phyloP scores from a whole-genome alignment of 2,329 filamentous ascomycete species.

The Paecilomyces formosus region DNA sequence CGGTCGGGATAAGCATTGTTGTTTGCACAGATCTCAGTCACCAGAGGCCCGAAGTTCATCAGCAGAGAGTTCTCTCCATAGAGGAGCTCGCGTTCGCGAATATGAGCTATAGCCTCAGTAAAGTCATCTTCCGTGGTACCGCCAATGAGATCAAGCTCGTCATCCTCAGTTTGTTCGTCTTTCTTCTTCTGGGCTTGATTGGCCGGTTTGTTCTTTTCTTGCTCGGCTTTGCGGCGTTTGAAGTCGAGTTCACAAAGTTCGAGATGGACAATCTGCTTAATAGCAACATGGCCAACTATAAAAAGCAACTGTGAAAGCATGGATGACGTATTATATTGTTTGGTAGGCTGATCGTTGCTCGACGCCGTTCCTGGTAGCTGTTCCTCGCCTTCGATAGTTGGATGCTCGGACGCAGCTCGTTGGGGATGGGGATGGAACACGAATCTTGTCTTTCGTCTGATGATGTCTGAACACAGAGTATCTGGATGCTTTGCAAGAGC shows the following conservation, averaged over 20 bases:
- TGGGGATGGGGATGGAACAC: conserved; percentile 56
- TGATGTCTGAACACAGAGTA: conserved; percentile 81
- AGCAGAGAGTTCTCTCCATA: conserved; percentile 78
- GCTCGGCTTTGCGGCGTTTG: conserved; percentile 72
- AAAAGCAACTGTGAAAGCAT: conserved; percentile 86
- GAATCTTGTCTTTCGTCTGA: conserved; percentile 74
- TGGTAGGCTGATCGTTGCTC: conserved; percentile 31
- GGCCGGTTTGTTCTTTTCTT: conserved; percentile 41
- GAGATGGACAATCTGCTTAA: conserved; percentile 97
- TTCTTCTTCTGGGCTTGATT: conserved; percentile 39
- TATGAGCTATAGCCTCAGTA: conserved; percentile 75
- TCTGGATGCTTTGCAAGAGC: conserved; percentile 90
- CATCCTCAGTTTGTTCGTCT: conserved; percentile 59
- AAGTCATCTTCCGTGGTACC: conserved; percentile 95
- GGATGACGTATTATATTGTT: conserved; percentile 60
- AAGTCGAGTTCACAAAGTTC: conserved; percentile 98
- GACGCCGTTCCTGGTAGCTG: conserved; percentile 27
- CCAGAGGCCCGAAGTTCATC: conserved; percentile 83
- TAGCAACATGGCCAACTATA: conserved; percentile 90
- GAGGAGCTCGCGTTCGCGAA: conserved; percentile 75
- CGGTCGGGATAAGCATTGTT: conserved; percentile 88
- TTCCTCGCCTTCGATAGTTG: conserved; percentile 23
- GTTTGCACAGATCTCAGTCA: conserved; percentile 88
- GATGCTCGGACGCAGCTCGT: conserved; percentile 17
- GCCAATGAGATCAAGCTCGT: conserved; percentile 92